Base-by-base conservation (phyloP, 2,329 filamentous ascomycete genomes). In the Cryoendolithus antarcticus region DNA sequence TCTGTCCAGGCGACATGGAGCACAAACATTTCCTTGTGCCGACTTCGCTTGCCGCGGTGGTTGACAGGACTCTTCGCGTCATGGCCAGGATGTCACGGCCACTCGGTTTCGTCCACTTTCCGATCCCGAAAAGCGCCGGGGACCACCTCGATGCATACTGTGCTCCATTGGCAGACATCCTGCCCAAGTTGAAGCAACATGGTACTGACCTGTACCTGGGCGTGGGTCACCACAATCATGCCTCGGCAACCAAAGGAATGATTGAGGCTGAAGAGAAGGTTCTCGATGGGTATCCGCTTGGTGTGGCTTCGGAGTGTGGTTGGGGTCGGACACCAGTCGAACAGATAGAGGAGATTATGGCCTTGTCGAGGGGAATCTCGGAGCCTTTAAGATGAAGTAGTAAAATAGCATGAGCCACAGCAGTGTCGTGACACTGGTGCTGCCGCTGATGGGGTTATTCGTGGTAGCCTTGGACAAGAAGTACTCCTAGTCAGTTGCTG, bases 11-110 rank as follows among this genome's bases (percentile, higher is more conserved):
- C 9, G 66, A 70, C 43, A 51, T 63, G 4, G 49, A 54, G 1
- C 65, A 69, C 47, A 50, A 52, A 36, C 66, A 68, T 47, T 68
- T 64, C 44, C 42, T 61, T 11, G 60, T 69, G 39, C 65, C 67
- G 0, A 51, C 52, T 8, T 60, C 64, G 34, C 48, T 56, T 31
- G 46, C 42, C 13, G 44, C 47, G 9, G 43, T 54, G 5, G 47
- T 66, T 4, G 57, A 65, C 9, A 43, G 67, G 13, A 59, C 57
- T 3, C 62, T 61, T 32, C 49, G 44, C 1, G 45, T 66, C 13
- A 44, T 54, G 8, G 39, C 50, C 4, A 36, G 41, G 2, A 19
- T 19, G 15, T 19, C 15, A 19, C 15, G 15, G 15, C 41, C 43
- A 6, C 55, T 69, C 19, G 46, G 58, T 33, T 70, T 56, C 53